Evolutionary conservation across 495 filamentous ascomycete species (phyloP), one percentile per base, ranked within the genome.

Genomic region (Tuber microsphaerosporum): DNA sequence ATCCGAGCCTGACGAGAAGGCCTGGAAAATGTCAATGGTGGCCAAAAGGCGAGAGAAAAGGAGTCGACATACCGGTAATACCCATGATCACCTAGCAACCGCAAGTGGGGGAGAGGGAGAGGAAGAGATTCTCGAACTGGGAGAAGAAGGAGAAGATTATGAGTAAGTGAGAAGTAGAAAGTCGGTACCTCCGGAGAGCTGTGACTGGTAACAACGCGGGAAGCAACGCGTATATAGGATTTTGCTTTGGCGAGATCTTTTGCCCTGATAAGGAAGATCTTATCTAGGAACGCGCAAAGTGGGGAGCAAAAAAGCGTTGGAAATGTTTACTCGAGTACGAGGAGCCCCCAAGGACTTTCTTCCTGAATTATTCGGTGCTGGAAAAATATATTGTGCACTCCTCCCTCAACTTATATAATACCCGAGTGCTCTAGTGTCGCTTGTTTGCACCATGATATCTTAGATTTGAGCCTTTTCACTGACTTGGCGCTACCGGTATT

Each of bases 1-100:
- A 97, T 83, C 97, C 97, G 69, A 99, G 91, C 69, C 97, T 87
- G 70, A 93, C 92, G 48, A 98, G 89, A 45, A 99, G 89, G 71
- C 95, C 95, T 96, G 77, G 3, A 56, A 26, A n/a, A n/a, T 39
- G 51, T 51, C 61, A 44, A 73, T 42, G 72, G n/a, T 17, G 34
- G 22, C 14, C 43, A 51, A 34, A 73, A 44, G 31, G 22, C 45
- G 17, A 26, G n/a, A 75, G 34, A 43, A 22, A 65, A 65, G 56
- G 26, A 34, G 31, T 71, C 39, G 7, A 45, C 70, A 71, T 71
- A 71, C 70, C 70, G 1, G 17, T 6, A 19, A 71, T 71, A 41
- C 70, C 70, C 70, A 71, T 71, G 34, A 31, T 45, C 14, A 42
- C 70, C 39, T 10, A 45, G 70, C 37, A 41, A 71, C 34, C 26